These are phyloP conservation scores for Paracamarosporium sp. DNA, from an alignment of 2,329 filamentous ascomycete species.

Conservation along the genomic window DNA sequence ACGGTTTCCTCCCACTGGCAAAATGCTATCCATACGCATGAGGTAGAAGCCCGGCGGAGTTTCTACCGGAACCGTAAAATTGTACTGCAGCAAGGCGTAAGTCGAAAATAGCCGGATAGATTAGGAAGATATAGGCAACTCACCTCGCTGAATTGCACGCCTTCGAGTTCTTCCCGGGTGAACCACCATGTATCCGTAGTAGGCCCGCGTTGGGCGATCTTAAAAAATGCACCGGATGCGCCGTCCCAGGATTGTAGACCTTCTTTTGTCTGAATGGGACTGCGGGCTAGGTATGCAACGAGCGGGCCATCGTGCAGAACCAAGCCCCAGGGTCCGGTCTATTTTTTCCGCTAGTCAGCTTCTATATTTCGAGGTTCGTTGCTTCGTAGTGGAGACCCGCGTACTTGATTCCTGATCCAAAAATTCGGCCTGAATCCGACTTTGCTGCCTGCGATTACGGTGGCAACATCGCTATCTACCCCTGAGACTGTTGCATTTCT, in stretches of 20 bases:
- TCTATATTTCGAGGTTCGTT: too few species aligned
- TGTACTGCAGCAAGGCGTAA: slow-evolving; percentile 4
- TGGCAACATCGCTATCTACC: slow-evolving; percentile 1
- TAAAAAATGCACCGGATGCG: slow-evolving; percentile 10
- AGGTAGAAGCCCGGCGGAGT: slow-evolving; percentile 12
- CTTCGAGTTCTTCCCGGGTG: neutral
- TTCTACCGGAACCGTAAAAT: slow-evolving; percentile 11
- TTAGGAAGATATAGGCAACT: neutral
- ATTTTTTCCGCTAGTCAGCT: too few species aligned
- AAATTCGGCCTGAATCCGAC: slow-evolving; percentile 10
- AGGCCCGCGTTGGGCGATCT: slow-evolving; percentile 13
- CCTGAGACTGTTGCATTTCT: slow-evolving; percentile 8
- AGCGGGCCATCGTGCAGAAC: slow-evolving; percentile 15
- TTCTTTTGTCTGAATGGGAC: slow-evolving; percentile 4
- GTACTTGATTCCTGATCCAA: too few species aligned
- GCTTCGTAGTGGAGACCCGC: too few species aligned
- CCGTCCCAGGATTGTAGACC: slow-evolving; percentile 11
- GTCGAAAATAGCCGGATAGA: neutral
- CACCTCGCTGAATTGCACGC: slow-evolving; percentile 1
- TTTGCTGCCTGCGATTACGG: slow-evolving; percentile 7
- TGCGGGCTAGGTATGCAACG: slow-evolving; percentile 10
- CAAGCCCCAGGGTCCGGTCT: neutral
- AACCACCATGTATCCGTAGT: slow-evolving; percentile 7
- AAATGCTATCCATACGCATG: slow-evolving; percentile 6
- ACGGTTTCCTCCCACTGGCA: neutral